These are phyloP conservation scores for Macrocystidia cucumis DNA, from an alignment of 1,284 basidiomycete genomes.

Conservation along the genomic window DNA sequence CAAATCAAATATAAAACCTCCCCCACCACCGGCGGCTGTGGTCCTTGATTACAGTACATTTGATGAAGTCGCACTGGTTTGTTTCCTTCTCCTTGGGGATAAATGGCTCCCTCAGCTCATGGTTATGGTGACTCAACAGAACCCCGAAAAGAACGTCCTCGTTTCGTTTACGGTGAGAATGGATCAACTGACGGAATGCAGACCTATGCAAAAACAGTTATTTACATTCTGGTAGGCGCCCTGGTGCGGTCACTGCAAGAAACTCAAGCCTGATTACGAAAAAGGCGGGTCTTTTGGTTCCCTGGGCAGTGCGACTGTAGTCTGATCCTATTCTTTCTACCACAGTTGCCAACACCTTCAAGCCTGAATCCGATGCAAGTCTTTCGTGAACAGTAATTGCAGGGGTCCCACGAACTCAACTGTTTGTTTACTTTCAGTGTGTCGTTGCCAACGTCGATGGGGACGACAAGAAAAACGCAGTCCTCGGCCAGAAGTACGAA, in stretches of 20 bases:
- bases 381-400: no score
- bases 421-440: constrained; percentile 40
- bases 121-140: constrained; percentile 39
- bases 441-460: constrained; percentile 89
- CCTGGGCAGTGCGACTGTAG: constrained; percentile 3
- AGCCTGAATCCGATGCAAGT: constrained; percentile 66
- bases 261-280: constrained; percentile 83
- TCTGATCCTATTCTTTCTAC: constrained; percentile 5
- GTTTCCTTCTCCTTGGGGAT: constrained; percentile 13
- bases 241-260: constrained; percentile 89
- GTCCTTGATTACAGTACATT: constrained; percentile 72
- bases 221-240: constrained; percentile 60
- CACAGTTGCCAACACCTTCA: constrained; percentile 71
- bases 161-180: constrained; percentile 77
- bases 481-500: constrained; percentile 68
- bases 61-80: constrained; percentile 64
- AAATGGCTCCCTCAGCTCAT: constrained; percentile 8
- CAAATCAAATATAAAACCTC: constrained; percentile 81
- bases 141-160: constrained; percentile 78
- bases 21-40: constrained; percentile 67
- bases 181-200: constrained; percentile 4
- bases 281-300: constrained; percentile 33
- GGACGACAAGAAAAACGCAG: constrained; percentile 76
- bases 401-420: no score
- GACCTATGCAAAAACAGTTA: constrained; percentile 5